phyloP scores from a whole-genome alignment of 164 flowering plant species.

The Platanus orientalis region DNA sequence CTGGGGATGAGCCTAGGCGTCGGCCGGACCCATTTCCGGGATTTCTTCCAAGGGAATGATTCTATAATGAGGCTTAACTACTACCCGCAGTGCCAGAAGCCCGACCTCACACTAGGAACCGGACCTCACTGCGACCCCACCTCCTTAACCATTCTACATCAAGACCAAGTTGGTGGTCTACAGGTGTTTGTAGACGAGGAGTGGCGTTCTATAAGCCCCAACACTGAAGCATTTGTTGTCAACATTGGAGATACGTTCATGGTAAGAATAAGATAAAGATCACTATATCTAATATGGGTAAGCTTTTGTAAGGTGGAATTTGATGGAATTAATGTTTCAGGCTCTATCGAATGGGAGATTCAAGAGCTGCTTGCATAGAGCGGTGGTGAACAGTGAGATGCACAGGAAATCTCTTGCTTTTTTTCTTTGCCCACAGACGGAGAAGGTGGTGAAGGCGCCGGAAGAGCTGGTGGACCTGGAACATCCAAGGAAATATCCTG shows the following conservation, averaged over 20 bases:
- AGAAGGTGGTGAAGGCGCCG: conserved; percentile 61
- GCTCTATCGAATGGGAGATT: conserved; percentile 61
- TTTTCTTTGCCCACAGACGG: conserved; percentile 52
- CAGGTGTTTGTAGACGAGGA: conserved; percentile 51
- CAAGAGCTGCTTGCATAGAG: conserved; percentile 82
- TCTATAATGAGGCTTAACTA: conserved; percentile 65
- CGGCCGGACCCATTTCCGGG: conserved; percentile 33
- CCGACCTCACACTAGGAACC: conserved; percentile 61
- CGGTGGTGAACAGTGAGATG: conserved; percentile 52
- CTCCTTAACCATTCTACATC: conserved; percentile 70
- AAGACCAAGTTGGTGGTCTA: conserved; percentile 65
- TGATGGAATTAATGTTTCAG: conserved; percentile 22
- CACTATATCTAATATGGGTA: background rate
- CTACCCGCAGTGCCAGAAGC: conserved; percentile 68
- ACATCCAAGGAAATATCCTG: conserved; percentile 55
- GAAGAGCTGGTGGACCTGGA: conserved; percentile 21
- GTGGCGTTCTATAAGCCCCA: conserved; percentile 55
- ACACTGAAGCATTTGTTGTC: conserved; percentile 58
- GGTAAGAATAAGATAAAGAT: conserved; percentile 27
- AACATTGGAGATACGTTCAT: conserved; percentile 79
- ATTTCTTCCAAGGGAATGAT: conserved; percentile 53
- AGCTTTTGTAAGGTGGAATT: background rate
- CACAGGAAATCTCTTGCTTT: conserved; percentile 63
- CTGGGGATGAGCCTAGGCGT: conserved; percentile 59
- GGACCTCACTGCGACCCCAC: conserved; percentile 85